Percentiles rank a stretch among this genome's conserved stretches.
Conservation (phyloP, 331 rosid genomes). For the Telfairia occidentalis region DNA sequence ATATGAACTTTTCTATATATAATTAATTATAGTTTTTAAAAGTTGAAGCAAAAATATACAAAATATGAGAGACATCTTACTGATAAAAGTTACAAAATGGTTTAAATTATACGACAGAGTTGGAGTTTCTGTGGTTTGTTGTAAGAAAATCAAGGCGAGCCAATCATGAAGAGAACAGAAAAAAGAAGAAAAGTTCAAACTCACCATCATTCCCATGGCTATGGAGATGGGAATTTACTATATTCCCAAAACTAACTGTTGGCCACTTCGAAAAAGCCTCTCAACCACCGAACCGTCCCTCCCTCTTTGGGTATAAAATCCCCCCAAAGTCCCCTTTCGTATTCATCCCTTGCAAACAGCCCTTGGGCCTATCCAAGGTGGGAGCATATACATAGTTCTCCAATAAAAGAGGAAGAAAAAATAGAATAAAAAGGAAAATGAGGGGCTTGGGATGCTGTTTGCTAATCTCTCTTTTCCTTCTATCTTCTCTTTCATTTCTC, state of each 20-base stretch:
- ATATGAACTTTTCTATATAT: too few relatives aligned
- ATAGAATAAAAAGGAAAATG: constrained; percentile 21
- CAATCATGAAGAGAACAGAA: too few relatives aligned
- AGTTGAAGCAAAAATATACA: too few relatives aligned
- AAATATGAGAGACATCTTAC: too few relatives aligned
- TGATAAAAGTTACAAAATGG: too few relatives aligned
- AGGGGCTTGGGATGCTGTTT: constrained; percentile 23
- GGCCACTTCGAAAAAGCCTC: background rate
- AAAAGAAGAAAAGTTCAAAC: background rate
- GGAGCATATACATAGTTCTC: background rate
- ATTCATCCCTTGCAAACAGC: constrained; percentile 9
- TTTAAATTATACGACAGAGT: too few relatives aligned
- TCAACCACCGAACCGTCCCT: background rate
- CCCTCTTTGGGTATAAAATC: constrained; percentile 16
- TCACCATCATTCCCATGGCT: background rate
- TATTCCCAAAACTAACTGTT: background rate
- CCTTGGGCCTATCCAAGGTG: constrained; percentile 23
- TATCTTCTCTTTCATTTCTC: background rate
- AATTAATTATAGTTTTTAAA: too few relatives aligned
- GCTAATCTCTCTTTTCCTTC: constrained; percentile 6
- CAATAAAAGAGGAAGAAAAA: background rate
- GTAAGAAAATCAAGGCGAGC: background rate
- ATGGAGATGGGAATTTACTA: background rate
- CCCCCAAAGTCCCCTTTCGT: background rate
- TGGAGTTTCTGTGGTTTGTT: background rate